phyloP scores from a whole-genome alignment of 345 rosid genomes.

The Boechera divaricarpa region DNA sequence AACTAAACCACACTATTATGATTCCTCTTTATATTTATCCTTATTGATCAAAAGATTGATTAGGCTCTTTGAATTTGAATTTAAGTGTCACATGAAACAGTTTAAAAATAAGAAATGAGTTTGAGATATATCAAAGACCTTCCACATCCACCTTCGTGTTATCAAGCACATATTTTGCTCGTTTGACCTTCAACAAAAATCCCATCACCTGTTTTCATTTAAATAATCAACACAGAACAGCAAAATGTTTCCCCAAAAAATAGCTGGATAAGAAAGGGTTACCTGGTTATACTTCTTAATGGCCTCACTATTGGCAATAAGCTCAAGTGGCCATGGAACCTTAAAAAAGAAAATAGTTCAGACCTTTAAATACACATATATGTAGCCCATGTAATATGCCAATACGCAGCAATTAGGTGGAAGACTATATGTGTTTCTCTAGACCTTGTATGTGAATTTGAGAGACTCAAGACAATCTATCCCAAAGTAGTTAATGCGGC shows the following conservation, averaged over 20 bases:
- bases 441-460: constrained; percentile 85
- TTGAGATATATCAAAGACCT: constrained; percentile 55
- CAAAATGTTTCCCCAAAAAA: constrained; percentile 27
- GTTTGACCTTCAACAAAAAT: constrained; percentile 94
- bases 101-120: constrained; percentile 15
- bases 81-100: constrained; percentile 19
- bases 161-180: constrained; percentile 94
- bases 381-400: constrained; percentile 24
- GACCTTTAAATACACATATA: too few species aligned
- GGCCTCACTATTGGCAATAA: constrained; percentile 85
- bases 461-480: constrained; percentile 80
- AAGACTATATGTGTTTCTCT: constrained; percentile 30
- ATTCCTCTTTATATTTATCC: not conserved
- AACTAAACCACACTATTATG: constrained; percentile 26
- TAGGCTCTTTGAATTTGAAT: constrained; percentile 14
- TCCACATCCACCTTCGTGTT: constrained; percentile 99
- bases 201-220: constrained; percentile 78
- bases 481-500: constrained; percentile 68
- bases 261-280: constrained; percentile 38
- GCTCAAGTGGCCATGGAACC: constrained; percentile 99
- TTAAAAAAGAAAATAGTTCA: constrained; percentile 46
- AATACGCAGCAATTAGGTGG: constrained; percentile 25
- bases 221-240: constrained; percentile 35
- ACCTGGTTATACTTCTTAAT: constrained; percentile 98
- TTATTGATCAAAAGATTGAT: constrained; percentile 15